These are phyloP conservation scores for Oryza meridionalis DNA, from an alignment of 176 grass and related monocot genomes.

Conservation along the genomic window DNA sequence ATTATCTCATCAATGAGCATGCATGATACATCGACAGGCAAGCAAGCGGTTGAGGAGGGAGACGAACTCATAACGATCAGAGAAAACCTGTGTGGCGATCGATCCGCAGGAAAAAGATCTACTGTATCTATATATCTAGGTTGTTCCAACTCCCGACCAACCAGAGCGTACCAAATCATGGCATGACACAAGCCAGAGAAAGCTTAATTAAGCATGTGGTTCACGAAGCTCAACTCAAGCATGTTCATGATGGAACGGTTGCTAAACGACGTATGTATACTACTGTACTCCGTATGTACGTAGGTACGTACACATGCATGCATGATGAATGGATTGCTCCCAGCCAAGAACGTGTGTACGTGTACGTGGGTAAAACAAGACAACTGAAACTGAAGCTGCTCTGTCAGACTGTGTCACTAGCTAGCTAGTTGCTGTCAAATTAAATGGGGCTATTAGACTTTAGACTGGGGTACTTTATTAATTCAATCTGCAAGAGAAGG, in stretches of 20 bases:
- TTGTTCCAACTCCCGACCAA: background rate
- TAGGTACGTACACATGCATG: background rate
- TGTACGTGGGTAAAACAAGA: background rate
- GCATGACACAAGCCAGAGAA: too few species aligned
- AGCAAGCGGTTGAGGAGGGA: constrained; percentile 10
- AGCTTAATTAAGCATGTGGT: background rate
- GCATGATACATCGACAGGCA: background rate
- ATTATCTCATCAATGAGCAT: background rate
- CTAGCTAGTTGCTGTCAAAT: background rate
- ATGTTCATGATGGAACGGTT: background rate
- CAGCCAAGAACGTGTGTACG: background rate
- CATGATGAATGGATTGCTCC: background rate
- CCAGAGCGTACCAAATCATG: too few species aligned
- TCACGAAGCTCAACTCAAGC: background rate
- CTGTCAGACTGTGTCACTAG: background rate
- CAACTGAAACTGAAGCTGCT: background rate
- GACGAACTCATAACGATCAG: background rate
- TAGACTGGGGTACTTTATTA: background rate
- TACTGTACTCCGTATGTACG: too few species aligned
- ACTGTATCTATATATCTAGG: background rate
- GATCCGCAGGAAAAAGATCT: background rate
- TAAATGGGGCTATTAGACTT: background rate
- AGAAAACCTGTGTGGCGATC: background rate
- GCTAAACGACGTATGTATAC: background rate
- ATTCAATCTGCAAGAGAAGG: background rate